Evolutionary conservation across 169 alveolate genomes (phyloP), one percentile per base, ranked within the genome.

Genomic region (Cyclospora cayetanensis): DNA sequence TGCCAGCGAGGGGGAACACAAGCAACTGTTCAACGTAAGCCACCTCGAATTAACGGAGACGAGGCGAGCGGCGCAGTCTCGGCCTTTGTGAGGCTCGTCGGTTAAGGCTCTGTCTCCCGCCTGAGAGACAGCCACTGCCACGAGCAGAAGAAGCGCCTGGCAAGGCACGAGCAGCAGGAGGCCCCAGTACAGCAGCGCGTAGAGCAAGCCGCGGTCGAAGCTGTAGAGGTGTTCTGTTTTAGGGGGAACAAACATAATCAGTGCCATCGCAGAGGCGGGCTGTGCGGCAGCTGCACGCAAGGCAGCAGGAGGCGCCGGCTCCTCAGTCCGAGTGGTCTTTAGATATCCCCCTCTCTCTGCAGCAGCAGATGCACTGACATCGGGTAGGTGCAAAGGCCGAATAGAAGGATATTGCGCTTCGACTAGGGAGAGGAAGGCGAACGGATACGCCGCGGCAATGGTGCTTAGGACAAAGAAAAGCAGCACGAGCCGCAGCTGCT

Each of bases 91-190:
- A 15, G 0, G 35, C 42, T 31, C 11, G n/a, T 46, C 15, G 31
- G 72, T 20, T n/a, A 60, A 12, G 31, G 35, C n/a, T 9, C 4
- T n/a, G n/a, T 12, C 34, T 2, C 35, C 72, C 0, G 35, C 72
- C 60, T 12, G 60, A 5, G 72, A 60, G 72, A 60, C 72, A 60
- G 72, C 72, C 72, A 60, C 72, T n/a, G 72, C 72, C 0, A 60
- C 72, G 34, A 60, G 72, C 72, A 60, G 72, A n/a, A 60, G 72
- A n/a, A 60, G 72, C n/a, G 72, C 72, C 31, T 60, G 72, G 4
- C 18, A 60, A 12, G 72, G 72, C 72, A 60, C 34, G 35, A 60
- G 72, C 72, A 60, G 72, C 72, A 60, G 72, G 35, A 60, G 7
- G 11, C 72, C 72, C 72, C 72, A 60, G 31, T 20, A 60, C 35